Evolutionary conservation across 2,329 filamentous ascomycete genomes (phyloP).

Genomic region (Curvularia verruculosa): DNA sequence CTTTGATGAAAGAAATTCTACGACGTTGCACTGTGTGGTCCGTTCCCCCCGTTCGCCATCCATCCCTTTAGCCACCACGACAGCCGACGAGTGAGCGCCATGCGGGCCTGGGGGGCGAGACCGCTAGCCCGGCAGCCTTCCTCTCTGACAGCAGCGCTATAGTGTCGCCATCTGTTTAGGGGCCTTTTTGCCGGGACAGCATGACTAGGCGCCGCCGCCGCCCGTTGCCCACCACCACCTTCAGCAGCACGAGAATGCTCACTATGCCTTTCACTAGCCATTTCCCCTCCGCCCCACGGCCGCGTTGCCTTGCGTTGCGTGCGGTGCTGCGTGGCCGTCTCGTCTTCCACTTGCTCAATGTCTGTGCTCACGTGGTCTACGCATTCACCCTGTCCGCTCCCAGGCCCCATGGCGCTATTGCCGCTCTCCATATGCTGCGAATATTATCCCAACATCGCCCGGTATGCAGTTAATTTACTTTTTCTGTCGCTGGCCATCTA

Average conservation of each 20-base stretch:
- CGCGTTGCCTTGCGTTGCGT: no score
- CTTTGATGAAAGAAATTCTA: conserved; percentile 39
- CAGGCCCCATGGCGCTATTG: conserved; percentile 21
- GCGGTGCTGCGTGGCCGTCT: no score
- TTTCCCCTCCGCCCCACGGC: no score
- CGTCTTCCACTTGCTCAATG: neutral
- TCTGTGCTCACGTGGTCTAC: conserved; percentile 16
- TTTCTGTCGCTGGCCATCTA: conserved; percentile 17
- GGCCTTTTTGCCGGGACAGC: conserved; percentile 28
- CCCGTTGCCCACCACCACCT: neutral
- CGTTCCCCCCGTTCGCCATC: conserved; percentile 27
- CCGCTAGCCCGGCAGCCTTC: conserved; percentile 24
- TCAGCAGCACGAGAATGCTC: neutral
- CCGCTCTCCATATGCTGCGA: conserved; percentile 27
- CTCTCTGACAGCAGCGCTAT: conserved; percentile 34
- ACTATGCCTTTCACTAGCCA: no score
- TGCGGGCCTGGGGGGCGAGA: conserved; percentile 11
- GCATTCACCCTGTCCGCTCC: conserved; percentile 13
- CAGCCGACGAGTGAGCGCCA: conserved; percentile 17
- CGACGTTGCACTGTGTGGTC: conserved; percentile 41
- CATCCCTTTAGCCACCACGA: conserved; percentile 34
- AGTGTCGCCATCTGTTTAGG: conserved; percentile 36
- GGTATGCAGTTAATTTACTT: conserved; percentile 39
- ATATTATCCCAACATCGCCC: conserved; percentile 32
- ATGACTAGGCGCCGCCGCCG: conserved; percentile 17